Conservation (phyloP, 352 stramenopile species). For the Phytopythium mirpurense region DNA sequence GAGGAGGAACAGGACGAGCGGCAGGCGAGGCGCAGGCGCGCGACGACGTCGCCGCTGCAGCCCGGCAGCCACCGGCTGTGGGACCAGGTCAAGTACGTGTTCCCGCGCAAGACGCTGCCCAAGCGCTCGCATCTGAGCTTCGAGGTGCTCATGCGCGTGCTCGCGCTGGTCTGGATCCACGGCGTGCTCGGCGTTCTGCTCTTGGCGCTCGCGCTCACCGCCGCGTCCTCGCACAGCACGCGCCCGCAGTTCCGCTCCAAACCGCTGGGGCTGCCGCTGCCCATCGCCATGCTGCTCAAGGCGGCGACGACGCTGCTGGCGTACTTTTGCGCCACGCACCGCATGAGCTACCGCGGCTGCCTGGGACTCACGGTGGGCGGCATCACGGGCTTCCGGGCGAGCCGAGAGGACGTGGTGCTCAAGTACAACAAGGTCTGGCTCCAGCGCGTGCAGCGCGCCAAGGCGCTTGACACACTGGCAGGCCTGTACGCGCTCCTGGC, state of each 20-base stretch:
- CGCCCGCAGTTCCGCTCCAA: slow-evolving; percentile 45
- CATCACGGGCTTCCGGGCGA: slow-evolving; percentile 15
- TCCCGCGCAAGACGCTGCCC: slow-evolving; percentile 63
- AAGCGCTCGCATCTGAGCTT: slow-evolving; percentile 53
- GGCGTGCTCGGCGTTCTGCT: slow-evolving; percentile 48
- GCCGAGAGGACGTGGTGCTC: slow-evolving; percentile 49
- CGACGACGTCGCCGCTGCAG: slow-evolving; percentile 5
- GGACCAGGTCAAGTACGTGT: slow-evolving; percentile 56
- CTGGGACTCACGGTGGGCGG: slow-evolving; percentile 41
- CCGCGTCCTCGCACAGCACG: slow-evolving; percentile 32
- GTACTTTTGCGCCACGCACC: slow-evolving; percentile 50
- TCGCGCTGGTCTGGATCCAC: slow-evolving; percentile 69
- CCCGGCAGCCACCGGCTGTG: slow-evolving; percentile 32
- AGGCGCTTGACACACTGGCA: slow-evolving; percentile 41
- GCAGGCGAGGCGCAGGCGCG: slow-evolving; percentile 1
- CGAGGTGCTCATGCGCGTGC: slow-evolving; percentile 63
- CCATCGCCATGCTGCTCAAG: slow-evolving; percentile 59
- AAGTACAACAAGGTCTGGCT: slow-evolving; percentile 66
- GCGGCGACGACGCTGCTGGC: slow-evolving; percentile 41
- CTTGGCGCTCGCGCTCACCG: slow-evolving; percentile 40
- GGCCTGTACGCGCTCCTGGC: slow-evolving; percentile 68
- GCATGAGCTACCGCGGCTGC: slow-evolving; percentile 58
- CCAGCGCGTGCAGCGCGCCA: slow-evolving; percentile 48
- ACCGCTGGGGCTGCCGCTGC: slow-evolving; percentile 48
- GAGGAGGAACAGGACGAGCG: slow-evolving; percentile 25